phyloP scores from a whole-genome alignment of 2,329 filamentous ascomycete species.

The Cytospora chrysosperma region DNA sequence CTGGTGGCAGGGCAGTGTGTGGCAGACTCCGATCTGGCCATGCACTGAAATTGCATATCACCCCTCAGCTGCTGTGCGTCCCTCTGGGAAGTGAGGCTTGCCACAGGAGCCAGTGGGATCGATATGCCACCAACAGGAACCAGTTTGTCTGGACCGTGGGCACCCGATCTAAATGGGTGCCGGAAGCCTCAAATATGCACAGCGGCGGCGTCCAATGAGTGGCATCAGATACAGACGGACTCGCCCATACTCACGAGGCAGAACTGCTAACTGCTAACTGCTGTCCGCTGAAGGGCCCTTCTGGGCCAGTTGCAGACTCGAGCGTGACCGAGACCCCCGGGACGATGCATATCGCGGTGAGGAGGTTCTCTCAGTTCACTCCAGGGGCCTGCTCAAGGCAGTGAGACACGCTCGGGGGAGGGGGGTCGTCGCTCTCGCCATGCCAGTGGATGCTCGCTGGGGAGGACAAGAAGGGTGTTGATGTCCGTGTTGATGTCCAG shows the following conservation, averaged over 20 bases:
- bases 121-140: conserved; percentile 11
- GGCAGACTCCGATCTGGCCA: conserved; percentile 17
- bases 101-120: conserved; percentile 16
- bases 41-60: conserved; percentile 21
- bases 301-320: neutral
- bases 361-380: conserved; percentile 1
- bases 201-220: conserved; percentile 13
- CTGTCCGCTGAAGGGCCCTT: conserved; percentile 6
- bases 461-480: neutral
- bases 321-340: conserved; percentile 10
- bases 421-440: conserved; percentile 8
- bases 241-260: conserved; percentile 7
- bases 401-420: conserved; percentile 17
- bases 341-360: conserved; percentile 19
- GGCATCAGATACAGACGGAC: neutral
- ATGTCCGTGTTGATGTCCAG: neutral
- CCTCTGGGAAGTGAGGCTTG: conserved; percentile 21
- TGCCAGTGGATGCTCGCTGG: conserved; percentile 6
- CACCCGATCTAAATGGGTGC: conserved; percentile 9
- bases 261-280: neutral
- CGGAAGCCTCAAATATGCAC: conserved; percentile 12
- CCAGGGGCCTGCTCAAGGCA: neutral
- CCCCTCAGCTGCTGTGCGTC: conserved; percentile 3
- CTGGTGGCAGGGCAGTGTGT: conserved; percentile 4
- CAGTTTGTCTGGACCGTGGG: conserved; percentile 17